phyloP scores from a whole-genome alignment of 495 filamentous ascomycete species.

The Trichoderma asperelloides region DNA sequence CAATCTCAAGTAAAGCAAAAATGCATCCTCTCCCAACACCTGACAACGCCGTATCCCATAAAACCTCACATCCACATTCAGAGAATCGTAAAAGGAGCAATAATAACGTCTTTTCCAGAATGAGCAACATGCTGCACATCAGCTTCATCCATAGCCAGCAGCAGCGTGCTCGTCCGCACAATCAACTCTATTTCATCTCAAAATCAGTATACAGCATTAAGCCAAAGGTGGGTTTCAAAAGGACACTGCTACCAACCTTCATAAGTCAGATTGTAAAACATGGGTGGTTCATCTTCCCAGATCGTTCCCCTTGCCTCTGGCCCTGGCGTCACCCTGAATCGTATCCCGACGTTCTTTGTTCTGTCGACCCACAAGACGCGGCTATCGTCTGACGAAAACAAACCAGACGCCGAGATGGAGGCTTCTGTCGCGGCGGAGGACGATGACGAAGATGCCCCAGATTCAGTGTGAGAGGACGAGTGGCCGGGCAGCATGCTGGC shows the following conservation, averaged over 20 bases:
- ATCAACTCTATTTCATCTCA: conserved; percentile 42
- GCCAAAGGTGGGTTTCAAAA: not conserved
- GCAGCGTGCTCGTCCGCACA: conserved; percentile 48
- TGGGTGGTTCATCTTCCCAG: conserved; percentile 49
- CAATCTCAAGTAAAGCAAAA: no score
- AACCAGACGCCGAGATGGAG: not conserved
- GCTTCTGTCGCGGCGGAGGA: not conserved
- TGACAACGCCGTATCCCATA: no score
- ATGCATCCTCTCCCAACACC: no score
- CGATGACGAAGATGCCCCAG: not conserved
- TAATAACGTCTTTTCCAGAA: conserved; percentile 51
- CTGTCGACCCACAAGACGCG: conserved; percentile 51
- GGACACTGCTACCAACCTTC: conserved; percentile 38
- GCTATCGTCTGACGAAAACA: conserved; percentile 2
- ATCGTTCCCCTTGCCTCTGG: conserved; percentile 30
- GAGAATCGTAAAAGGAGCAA: conserved; percentile 29
- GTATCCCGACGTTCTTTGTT: conserved; percentile 46
- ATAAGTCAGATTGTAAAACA: conserved; percentile 51
- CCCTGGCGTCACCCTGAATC: conserved; percentile 37
- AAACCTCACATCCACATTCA: no score
- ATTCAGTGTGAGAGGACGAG: not conserved
- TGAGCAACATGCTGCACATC: conserved; percentile 38
- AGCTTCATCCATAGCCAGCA: conserved; percentile 49
- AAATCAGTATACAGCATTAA: not conserved
- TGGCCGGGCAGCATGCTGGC: conserved; percentile 26